Conservation (phyloP, 2,329 filamentous ascomycete species). For the Orbilia oligospora region DNA sequence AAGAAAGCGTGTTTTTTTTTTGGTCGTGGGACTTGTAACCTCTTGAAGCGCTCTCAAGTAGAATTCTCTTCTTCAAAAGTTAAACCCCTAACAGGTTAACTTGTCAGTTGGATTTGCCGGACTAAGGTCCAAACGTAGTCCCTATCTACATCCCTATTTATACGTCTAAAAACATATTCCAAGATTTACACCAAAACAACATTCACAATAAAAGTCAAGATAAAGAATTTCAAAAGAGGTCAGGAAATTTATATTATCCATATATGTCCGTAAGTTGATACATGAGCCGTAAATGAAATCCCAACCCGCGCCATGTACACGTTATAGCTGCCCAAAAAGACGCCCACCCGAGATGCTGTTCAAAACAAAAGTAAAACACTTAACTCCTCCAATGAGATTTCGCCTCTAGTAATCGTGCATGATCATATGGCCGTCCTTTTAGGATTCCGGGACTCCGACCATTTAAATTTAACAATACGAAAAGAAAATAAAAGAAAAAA, state of each 20-base stretch:
- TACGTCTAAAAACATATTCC: no score
- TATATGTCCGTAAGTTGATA: conserved; percentile 5
- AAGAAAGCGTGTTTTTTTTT: no score
- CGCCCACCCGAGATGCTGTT: conserved; percentile 13
- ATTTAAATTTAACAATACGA: no score
- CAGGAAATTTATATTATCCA: background rate
- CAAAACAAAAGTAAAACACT: conserved; percentile 14
- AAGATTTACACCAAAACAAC: no score
- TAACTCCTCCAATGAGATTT: conserved; percentile 10
- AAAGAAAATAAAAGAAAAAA: conserved; percentile 11
- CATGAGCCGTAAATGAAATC: conserved; percentile 11
- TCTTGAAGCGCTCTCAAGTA: no score
- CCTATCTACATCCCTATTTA: no score
- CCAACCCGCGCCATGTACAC: conserved; percentile 10
- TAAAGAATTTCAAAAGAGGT: no score
- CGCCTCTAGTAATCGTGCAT: background rate
- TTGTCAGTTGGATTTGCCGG: no score
- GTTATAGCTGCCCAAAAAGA: conserved; percentile 12
- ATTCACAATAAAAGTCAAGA: background rate
- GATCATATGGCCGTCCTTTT: background rate
- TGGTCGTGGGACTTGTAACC: no score
- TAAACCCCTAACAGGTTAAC: no score
- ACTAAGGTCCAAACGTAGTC: no score
- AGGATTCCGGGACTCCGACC: background rate
- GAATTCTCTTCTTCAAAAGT: no score